These are phyloP conservation scores for Carex pumila DNA, from an alignment of 176 grass and related monocot genomes.

Conservation along the genomic window DNA sequence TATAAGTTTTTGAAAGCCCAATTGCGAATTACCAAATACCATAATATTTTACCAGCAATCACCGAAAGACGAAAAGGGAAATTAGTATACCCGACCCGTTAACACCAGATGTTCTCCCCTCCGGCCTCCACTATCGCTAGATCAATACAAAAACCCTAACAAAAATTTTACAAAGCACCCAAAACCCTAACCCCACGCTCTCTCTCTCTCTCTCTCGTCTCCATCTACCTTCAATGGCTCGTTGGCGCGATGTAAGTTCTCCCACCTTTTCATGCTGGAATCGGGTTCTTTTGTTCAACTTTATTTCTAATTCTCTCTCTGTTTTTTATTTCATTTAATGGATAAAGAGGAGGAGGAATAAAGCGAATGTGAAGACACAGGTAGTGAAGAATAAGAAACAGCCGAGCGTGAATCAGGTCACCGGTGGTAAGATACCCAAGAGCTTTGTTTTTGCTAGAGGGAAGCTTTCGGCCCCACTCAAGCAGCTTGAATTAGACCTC, in stretches of 20 bases:
- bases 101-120: neutral
- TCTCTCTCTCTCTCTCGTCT: neutral
- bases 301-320: neutral
- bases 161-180: neutral
- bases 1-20: neutral
- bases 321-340: neutral
- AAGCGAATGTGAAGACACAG: slow-evolving; percentile 22
- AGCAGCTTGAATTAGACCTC: slow-evolving; percentile 73
- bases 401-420: slow-evolving; percentile 70
- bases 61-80: neutral
- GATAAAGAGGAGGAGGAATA: slow-evolving; percentile 18
- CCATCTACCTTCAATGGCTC: slow-evolving; percentile 16
- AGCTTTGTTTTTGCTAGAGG: slow-evolving; percentile 88
- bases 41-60: neutral
- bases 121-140: neutral
- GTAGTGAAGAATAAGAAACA: slow-evolving; percentile 51
- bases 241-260: slow-evolving; percentile 21
- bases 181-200: neutral
- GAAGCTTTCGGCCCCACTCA: slow-evolving; percentile 63
- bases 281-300: neutral
- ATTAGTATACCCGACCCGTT: neutral
- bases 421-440: slow-evolving; percentile 77
- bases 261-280: neutral
- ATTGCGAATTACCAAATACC: no score
- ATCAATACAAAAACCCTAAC: slow-evolving; percentile 9